Conservation (phyloP, 2,329 filamentous ascomycete species). For the Cladophialophora exuberans region DNA sequence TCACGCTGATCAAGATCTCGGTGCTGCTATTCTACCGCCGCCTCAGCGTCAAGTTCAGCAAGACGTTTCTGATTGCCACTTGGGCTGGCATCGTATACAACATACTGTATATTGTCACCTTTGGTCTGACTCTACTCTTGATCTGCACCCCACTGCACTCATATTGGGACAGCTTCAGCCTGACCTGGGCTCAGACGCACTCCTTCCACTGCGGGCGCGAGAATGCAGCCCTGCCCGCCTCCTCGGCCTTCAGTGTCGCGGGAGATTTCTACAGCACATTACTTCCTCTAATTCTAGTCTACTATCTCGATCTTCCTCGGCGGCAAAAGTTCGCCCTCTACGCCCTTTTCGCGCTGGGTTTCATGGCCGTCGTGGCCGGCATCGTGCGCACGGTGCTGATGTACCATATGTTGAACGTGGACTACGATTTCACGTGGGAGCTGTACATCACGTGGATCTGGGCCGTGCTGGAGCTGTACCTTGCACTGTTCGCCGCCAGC, state of each 20-base stretch:
- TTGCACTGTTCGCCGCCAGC: slow-evolving; percentile 37
- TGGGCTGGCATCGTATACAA: slow-evolving; percentile 36
- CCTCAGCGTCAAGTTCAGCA: slow-evolving; percentile 30
- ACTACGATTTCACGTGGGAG: slow-evolving; percentile 32
- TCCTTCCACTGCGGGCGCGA: slow-evolving; percentile 26
- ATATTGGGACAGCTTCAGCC: slow-evolving; percentile 32
- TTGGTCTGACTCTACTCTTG: slow-evolving; percentile 26
- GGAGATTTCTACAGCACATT: slow-evolving; percentile 34
- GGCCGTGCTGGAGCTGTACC: slow-evolving; percentile 37
- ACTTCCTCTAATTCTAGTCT: slow-evolving; percentile 30
- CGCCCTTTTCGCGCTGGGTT: slow-evolving; percentile 29
- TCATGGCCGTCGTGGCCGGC: slow-evolving; percentile 31
- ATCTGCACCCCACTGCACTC: slow-evolving; percentile 31
- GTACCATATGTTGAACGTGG: slow-evolving; percentile 25
- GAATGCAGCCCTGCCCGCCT: slow-evolving; percentile 23
- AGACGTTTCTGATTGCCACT: slow-evolving; percentile 29
- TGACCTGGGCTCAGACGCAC: slow-evolving; percentile 23
- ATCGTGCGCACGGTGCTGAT: slow-evolving; percentile 30
- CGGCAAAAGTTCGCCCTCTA: slow-evolving; percentile 32
- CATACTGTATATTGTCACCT: slow-evolving; percentile 25
- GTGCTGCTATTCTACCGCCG: slow-evolving; percentile 35
- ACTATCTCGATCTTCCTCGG: slow-evolving; percentile 26
- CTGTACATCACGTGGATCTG: slow-evolving; percentile 36
- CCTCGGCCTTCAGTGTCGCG: slow-evolving; percentile 28
- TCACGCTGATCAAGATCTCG: slow-evolving; percentile 29